phyloP scores from a whole-genome alignment of 2,329 filamentous ascomycete genomes.

The Hypoxylon sp. region DNA sequence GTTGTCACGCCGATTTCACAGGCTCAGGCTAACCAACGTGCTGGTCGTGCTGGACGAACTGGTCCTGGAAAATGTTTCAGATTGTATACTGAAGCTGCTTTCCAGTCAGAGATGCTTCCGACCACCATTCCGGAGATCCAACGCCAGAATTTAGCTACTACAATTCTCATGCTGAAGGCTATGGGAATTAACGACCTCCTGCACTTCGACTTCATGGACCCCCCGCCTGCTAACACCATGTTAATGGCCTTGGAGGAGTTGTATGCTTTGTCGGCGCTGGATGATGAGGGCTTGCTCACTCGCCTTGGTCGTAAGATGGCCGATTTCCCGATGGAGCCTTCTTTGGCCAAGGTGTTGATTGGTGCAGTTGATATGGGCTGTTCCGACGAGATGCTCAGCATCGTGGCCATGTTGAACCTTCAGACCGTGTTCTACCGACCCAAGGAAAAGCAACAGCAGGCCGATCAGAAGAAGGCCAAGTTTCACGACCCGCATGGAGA shows the following conservation, averaged over 20 bases:
- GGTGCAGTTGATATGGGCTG: conserved; percentile 88
- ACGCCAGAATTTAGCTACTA: conserved; percentile 89
- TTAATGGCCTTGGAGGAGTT: conserved; percentile 94
- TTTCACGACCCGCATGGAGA: conserved; percentile 97
- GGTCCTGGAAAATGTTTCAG: conserved; percentile 97
- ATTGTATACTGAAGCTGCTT: conserved; percentile 94
- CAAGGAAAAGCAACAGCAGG: conserved; percentile 96
- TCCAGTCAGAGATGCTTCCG: conserved; percentile 96
- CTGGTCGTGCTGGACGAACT: conserved; percentile 92
- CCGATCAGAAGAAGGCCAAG: conserved; percentile 97
- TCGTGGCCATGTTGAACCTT: conserved; percentile 93
- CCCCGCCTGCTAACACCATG: conserved; percentile 97
- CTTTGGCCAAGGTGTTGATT: conserved; percentile 90
- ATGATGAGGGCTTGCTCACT: conserved; percentile 94
- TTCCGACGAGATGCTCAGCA: conserved; percentile 92
- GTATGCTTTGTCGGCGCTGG: conserved; percentile 89
- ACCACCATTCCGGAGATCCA: conserved; percentile 98
- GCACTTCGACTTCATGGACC: conserved; percentile 99
- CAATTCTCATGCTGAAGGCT: conserved; percentile 97
- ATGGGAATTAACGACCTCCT: conserved; percentile 99
- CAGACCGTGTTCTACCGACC: conserved; percentile 92
- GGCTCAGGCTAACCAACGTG: conserved; percentile 94
- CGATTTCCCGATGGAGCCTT: conserved; percentile 97
- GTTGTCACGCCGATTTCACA: conserved; percentile 97
- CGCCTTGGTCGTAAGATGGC: conserved; percentile 96